phyloP scores from a whole-genome alignment of 139 green algal species.

The Chlorella sp. region DNA sequence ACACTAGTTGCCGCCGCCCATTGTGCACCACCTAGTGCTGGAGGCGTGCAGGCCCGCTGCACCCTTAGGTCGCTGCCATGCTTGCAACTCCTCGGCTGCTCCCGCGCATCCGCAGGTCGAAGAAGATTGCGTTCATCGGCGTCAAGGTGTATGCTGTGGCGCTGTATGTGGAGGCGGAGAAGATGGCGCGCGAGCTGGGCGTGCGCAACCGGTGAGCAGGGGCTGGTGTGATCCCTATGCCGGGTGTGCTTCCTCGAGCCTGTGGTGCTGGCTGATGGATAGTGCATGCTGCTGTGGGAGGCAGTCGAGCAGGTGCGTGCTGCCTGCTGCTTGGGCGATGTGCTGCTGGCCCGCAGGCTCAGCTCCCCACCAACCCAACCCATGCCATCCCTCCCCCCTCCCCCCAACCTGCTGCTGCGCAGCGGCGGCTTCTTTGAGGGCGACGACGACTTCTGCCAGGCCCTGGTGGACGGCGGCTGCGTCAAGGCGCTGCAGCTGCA shows the following conservation, averaged over 20 bases:
- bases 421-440: constrained; percentile 53
- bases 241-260: no score
- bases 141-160: constrained; percentile 85
- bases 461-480: constrained; percentile 82
- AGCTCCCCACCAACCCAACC: no score
- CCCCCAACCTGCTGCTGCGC: background rate
- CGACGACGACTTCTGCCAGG: constrained; percentile 78
- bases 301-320: no score
- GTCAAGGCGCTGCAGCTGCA: constrained; percentile 64
- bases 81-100: no score
- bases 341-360: no score
- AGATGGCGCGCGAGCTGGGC: constrained; percentile 80
- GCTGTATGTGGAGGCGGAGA: constrained; percentile 81
- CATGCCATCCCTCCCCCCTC: no score
- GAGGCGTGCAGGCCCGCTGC: no score
- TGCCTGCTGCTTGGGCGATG: no score
- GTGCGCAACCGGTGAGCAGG: constrained; percentile 65
- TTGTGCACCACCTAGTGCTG: background rate
- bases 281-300: no score
- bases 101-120: constrained; percentile 33
- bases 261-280: no score
- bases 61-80: no score
- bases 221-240: no score
- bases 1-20: background rate
- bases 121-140: constrained; percentile 80